These are phyloP conservation scores for Diaporthe sp. DNA, from an alignment of 2,329 filamentous ascomycete species.

Conservation along the genomic window DNA sequence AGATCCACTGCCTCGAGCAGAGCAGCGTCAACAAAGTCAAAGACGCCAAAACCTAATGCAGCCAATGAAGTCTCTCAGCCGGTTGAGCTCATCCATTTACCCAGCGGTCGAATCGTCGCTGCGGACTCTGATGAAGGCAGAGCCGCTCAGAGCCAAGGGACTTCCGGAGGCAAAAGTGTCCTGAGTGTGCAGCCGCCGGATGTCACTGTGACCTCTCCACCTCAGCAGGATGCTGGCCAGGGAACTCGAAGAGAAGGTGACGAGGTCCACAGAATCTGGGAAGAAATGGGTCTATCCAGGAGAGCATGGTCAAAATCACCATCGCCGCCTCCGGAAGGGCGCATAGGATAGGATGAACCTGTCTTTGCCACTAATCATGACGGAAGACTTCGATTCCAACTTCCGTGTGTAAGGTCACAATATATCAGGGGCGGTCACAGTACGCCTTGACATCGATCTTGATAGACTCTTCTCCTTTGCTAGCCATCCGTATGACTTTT, in stretches of 20 bases:
- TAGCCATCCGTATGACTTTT: too few species aligned
- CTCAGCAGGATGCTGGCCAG: not conserved
- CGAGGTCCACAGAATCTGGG: conserved; percentile 30
- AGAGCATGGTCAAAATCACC: conserved; percentile 32
- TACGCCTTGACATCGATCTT: not conserved
- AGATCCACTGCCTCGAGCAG: conserved; percentile 3
- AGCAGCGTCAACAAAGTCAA: not conserved
- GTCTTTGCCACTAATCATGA: not conserved
- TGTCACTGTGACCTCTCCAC: not conserved
- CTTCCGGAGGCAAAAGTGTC: too few species aligned
- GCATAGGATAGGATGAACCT: not conserved
- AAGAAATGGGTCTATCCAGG: conserved; percentile 29
- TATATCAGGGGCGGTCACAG: not conserved
- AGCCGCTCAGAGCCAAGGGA: not conserved
- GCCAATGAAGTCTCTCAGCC: not conserved
- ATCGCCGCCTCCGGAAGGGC: not conserved
- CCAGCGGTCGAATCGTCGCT: conserved; percentile 30
- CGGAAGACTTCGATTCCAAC: not conserved
- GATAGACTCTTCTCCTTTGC: too few species aligned
- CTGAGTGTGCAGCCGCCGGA: not conserved
- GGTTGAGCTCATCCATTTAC: conserved; percentile 25
- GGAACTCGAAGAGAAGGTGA: not conserved
- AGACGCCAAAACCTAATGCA: not conserved
- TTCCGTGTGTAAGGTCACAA: not conserved
- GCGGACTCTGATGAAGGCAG: conserved; percentile 28